Conservation (phyloP, 768 basidiomycete species). For the Phylloporus arenicola region DNA sequence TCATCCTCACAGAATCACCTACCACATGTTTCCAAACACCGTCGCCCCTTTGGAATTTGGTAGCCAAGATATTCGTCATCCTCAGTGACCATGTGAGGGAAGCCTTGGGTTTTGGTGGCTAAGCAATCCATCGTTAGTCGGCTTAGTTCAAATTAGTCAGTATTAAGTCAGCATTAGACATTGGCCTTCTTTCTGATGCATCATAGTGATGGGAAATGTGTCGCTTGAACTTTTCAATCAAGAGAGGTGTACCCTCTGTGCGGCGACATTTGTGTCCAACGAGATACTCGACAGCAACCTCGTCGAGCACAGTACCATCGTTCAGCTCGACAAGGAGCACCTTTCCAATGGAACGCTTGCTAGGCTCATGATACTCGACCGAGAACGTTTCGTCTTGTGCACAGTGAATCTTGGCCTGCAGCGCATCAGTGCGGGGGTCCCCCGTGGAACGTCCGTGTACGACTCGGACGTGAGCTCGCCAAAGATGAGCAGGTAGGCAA, state of each 20-base stretch:
- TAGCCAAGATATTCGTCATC: conserved; percentile 27
- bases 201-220: conserved; percentile 80
- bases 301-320: conserved; percentile 83
- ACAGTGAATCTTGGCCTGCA: conserved; percentile 85
- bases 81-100: conserved; percentile 32
- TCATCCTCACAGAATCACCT: not conserved
- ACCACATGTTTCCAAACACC: conserved; percentile 39
- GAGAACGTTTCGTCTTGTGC: conserved; percentile 81
- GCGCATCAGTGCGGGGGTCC: conserved; percentile 84
- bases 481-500: conserved; percentile 89
- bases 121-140: too few relatives aligned
- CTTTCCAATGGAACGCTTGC: conserved; percentile 86
- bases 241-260: conserved; percentile 77
- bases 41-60: conserved; percentile 39
- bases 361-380: conserved; percentile 83
- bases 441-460: conserved; percentile 83
- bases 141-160: too few relatives aligned
- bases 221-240: conserved; percentile 83
- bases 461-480: conserved; percentile 86
- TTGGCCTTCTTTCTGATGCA: conserved; percentile 69
- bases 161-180: too few relatives aligned
- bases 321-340: conserved; percentile 82
- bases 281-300: conserved; percentile 86
- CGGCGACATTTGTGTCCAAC: conserved; percentile 89
- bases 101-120: conserved; percentile 25